Conservation (phyloP, 192 early-diverging fungal species). For the Backusella tarrabulga region DNA sequence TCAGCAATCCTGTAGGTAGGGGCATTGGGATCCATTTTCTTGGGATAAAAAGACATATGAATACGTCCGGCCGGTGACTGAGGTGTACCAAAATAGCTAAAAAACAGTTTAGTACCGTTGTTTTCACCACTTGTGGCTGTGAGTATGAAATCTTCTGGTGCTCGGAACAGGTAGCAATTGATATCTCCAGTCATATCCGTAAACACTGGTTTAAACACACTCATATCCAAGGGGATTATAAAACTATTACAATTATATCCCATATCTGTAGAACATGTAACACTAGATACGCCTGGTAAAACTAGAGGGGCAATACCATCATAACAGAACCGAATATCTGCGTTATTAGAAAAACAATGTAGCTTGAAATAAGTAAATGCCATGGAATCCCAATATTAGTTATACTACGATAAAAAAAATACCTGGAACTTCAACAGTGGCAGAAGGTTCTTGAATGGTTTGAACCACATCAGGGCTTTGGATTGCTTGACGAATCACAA, state of each 20-base stretch:
- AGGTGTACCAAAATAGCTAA: slow-evolving; percentile 18
- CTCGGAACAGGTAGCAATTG: slow-evolving; percentile 22
- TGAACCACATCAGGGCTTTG: slow-evolving; percentile 22
- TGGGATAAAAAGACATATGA: slow-evolving; percentile 24
- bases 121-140: slow-evolving; percentile 17
- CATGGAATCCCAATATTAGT: background rate
- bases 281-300: background rate
- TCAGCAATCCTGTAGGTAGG: slow-evolving; percentile 11
- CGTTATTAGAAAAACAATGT: background rate
- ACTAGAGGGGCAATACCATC: slow-evolving; percentile 18
- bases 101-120: slow-evolving; percentile 20
- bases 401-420: background rate
- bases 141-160: slow-evolving; percentile 15
- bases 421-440: slow-evolving; percentile 19
- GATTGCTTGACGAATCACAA: slow-evolving; percentile 26
- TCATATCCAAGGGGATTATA: slow-evolving; percentile 16
- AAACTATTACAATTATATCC: slow-evolving; percentile 22
- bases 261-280: slow-evolving; percentile 21
- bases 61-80: slow-evolving; percentile 11
- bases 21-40: slow-evolving; percentile 29
- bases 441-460: background rate
- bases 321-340: slow-evolving; percentile 37
- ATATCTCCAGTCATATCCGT: slow-evolving; percentile 16
- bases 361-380: background rate
- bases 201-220: slow-evolving; percentile 15